A percentile compares a stretch with the other conserved stretches of the same genome.
Conservation (phyloP, 83 land plant species). For the Picea abies region DNA sequence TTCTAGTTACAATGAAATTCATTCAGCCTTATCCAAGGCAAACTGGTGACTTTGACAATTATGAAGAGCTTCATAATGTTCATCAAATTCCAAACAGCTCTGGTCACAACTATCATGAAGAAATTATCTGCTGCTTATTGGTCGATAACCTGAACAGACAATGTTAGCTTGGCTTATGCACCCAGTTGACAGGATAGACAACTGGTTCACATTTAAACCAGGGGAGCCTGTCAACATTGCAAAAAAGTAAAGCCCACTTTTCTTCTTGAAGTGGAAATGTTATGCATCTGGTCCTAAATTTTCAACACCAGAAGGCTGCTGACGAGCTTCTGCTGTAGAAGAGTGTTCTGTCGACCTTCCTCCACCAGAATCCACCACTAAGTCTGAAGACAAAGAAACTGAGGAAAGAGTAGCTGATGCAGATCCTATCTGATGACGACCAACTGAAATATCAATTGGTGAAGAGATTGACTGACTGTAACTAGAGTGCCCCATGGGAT, state of each 20-base stretch:
- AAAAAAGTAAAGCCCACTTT: neutral
- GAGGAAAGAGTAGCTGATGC: constrained; percentile 36
- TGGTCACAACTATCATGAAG: neutral
- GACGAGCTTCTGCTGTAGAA: constrained; percentile 43
- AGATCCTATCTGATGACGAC: constrained; percentile 42
- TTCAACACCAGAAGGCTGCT: constrained; percentile 50
- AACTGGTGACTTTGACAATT: neutral
- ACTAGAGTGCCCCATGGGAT: constrained; percentile 46
- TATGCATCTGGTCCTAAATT: constrained; percentile 42
- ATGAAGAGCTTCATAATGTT: too few relatives aligned
- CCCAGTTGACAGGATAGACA: neutral
- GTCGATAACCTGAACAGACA: neutral
- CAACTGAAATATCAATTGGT: constrained; percentile 45
- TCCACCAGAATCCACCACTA: constrained; percentile 38
- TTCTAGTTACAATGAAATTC: neutral
- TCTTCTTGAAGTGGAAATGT: constrained; percentile 12
- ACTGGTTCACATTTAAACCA: neutral
- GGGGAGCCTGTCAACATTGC: neutral
- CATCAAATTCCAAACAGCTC: neutral
- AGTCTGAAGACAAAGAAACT: constrained; percentile 42
- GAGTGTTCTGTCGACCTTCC: constrained; percentile 29
- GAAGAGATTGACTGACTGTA: constrained; percentile 35
- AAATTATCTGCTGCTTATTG: too few relatives aligned
- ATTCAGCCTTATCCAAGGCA: neutral
- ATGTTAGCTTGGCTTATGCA: constrained; percentile 18